Evolutionary conservation across 2,329 filamentous ascomycete genomes (phyloP).

Genomic region (Trichoderma sp.): DNA sequence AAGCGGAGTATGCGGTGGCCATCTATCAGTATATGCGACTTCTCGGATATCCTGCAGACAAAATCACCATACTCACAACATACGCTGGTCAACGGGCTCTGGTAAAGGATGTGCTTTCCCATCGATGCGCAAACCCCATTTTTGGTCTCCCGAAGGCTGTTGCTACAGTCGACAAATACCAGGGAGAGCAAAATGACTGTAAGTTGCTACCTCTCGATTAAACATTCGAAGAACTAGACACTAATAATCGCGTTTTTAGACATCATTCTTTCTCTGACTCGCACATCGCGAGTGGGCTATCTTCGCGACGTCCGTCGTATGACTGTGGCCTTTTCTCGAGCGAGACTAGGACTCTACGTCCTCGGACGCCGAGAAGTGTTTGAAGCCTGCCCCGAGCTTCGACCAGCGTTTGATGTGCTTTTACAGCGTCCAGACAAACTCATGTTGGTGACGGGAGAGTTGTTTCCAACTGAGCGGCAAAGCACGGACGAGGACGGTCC

Average conservation of each 20-base stretch:
- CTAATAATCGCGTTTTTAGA: slow-evolving; percentile 50
- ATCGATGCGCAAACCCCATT: slow-evolving; percentile 78
- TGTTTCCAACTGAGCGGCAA: slow-evolving; percentile 68
- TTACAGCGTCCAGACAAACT: slow-evolving; percentile 78
- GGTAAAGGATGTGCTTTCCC: slow-evolving; percentile 79
- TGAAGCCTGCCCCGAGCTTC: slow-evolving; percentile 82
- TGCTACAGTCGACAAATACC: slow-evolving; percentile 96
- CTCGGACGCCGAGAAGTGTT: slow-evolving; percentile 86
- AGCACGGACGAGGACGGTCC: slow-evolving; percentile 40
- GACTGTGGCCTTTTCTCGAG: slow-evolving; percentile 90
- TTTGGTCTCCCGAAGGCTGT: slow-evolving; percentile 89
- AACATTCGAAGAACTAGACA: too few relatives aligned
- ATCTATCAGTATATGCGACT: slow-evolving; percentile 97
- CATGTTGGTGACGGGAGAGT: slow-evolving; percentile 76
- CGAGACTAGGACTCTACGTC: slow-evolving; percentile 86
- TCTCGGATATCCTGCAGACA: slow-evolving; percentile 79
- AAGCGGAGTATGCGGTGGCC: slow-evolving; percentile 95
- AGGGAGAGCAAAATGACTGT: slow-evolving; percentile 99
- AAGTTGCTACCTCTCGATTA: slow-evolving; percentile 36
- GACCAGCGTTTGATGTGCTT: slow-evolving; percentile 78
- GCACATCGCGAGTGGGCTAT: slow-evolving; percentile 86
- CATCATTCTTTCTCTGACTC: slow-evolving; percentile 87
- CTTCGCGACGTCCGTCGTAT: slow-evolving; percentile 89
- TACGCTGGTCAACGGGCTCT: slow-evolving; percentile 91
- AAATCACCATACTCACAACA: slow-evolving; percentile 86